These are phyloP conservation scores for Xylariaceae sp. DNA, from an alignment of 2,329 filamentous ascomycete species.

Conservation along the genomic window DNA sequence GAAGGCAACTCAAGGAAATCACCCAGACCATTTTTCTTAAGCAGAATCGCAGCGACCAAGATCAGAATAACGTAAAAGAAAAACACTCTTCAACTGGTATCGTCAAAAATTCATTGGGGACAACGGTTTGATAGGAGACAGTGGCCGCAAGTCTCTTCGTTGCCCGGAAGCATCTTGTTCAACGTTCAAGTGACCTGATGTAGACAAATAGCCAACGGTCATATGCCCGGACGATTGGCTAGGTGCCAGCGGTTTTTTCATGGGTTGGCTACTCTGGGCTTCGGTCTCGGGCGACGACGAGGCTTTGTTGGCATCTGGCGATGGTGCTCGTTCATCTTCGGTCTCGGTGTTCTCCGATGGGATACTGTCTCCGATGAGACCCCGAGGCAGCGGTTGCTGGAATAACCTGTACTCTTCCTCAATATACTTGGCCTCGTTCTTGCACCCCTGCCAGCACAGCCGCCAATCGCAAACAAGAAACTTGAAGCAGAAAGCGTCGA, in stretches of 20 bases:
- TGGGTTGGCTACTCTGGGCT: slow-evolving; percentile 35
- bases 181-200: slow-evolving; percentile 44
- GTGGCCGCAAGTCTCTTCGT: slow-evolving; percentile 45
- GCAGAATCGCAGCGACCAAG: slow-evolving; percentile 7
- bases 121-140: slow-evolving; percentile 62
- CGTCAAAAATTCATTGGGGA: slow-evolving; percentile 54
- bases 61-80: slow-evolving; percentile 15
- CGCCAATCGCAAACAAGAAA: slow-evolving; percentile 94
- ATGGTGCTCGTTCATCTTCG: slow-evolving; percentile 55
- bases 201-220: slow-evolving; percentile 39
- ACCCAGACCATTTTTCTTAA: background rate
- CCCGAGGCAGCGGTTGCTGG: slow-evolving; percentile 51
- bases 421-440: slow-evolving; percentile 76
- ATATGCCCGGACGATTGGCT: slow-evolving; percentile 42
- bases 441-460: slow-evolving; percentile 95
- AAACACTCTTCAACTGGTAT: slow-evolving; percentile 19
- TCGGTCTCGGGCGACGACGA: slow-evolving; percentile 33
- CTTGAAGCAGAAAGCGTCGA: slow-evolving; percentile 91
- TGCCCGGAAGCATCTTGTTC: slow-evolving; percentile 36
- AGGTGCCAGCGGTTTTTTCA: slow-evolving; percentile 41
- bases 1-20: background rate
- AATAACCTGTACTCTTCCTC: slow-evolving; percentile 62
- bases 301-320: slow-evolving; percentile 60
- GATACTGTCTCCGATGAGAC: slow-evolving; percentile 33
- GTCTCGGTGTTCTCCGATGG: slow-evolving; percentile 25